Base-by-base conservation (phyloP, 2,329 filamentous ascomycete genomes). In the Venturia nashicola region DNA sequence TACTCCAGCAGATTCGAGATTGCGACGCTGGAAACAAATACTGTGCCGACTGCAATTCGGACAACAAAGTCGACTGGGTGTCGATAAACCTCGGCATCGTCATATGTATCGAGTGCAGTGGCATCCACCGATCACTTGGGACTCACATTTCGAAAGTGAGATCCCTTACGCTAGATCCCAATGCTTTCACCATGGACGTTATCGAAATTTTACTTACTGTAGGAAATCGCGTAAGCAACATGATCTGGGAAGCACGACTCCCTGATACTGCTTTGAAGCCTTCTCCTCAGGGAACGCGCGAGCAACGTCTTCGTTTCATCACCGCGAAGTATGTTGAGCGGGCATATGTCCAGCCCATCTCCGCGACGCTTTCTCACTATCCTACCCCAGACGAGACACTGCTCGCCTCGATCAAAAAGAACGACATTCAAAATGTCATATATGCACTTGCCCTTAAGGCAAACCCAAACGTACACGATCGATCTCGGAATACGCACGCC, bases 101-200 rank as follows among this genome's bases (percentile, higher is more conserved):
- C 63, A 83, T 99, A 23, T 99, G 94, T 77, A 97, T 97, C 72
- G 93, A 99, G 75, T 99, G 94, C 76, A 96, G 92, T 72, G 94
- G 94, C 67, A 97, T 99, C 66, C 94, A 99, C 75, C 86, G 94
- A 51, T 97, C 93, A 0, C 82, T 99, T 3, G 94, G 94, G 14
- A 99, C 94, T 1, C 94, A 99, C 74, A 97, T 99, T 72, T 96
- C 91, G 75, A 99, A 99, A 77, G 86, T 99, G 48, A 89, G 94
- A 63, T 97, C 94, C 14, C 82, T 99, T 51, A 99, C 94, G 0
- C 82, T 99, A 51, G 94, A 99, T 72, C 95, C 95, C 68, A 92
- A 90, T 63, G 97, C 92, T 0, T 99, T 99, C 74, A 97, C 94
- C 3, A 88, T 90, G 69, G 95, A 99, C 79, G 96, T 97, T 73